Evolutionary conservation across 2,329 filamentous ascomycete genomes (phyloP).

Genomic region (Gaeumannomyces sp.): DNA sequence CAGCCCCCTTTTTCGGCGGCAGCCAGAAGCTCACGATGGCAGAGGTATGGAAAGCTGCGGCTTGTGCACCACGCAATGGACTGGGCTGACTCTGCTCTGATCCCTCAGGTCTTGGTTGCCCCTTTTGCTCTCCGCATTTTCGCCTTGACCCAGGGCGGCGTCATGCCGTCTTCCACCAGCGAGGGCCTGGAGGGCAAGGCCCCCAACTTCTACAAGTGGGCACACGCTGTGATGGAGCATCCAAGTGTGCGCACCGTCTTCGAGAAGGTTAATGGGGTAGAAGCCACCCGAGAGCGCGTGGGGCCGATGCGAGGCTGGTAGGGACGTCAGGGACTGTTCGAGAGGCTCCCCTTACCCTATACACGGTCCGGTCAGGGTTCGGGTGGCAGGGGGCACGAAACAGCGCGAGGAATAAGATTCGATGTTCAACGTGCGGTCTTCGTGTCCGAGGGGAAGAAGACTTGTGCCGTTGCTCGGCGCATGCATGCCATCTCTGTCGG

Average conservation of each 20-base stretch:
- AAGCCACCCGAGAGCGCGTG: too few species aligned
- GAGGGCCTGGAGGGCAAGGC: conserved; percentile 39
- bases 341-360: too few species aligned
- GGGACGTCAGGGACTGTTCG: too few species aligned
- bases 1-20: conserved; percentile 58
- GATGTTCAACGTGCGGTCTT: too few species aligned
- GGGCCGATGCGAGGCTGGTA: too few species aligned
- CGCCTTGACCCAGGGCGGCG: conserved; percentile 43
- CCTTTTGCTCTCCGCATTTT: conserved; percentile 62
- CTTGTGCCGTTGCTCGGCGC: too few species aligned
- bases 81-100: neutral
- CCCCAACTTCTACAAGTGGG: conserved; percentile 65
- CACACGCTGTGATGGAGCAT: conserved; percentile 49
- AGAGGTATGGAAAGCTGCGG: conserved; percentile 46
- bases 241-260: conserved; percentile 62
- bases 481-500: too few species aligned
- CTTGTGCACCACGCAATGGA: too few species aligned
- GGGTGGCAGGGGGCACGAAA: too few species aligned
- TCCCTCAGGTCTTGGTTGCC: conserved; percentile 36
- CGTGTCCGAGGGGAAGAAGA: too few species aligned
- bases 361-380: too few species aligned
- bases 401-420: too few species aligned
- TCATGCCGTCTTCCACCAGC: conserved; percentile 37
- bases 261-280: conserved; percentile 23
- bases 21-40: conserved; percentile 61